Evolutionary conservation across 345 rosid genomes (phyloP).

Genomic region (Nasturtium officinale): DNA sequence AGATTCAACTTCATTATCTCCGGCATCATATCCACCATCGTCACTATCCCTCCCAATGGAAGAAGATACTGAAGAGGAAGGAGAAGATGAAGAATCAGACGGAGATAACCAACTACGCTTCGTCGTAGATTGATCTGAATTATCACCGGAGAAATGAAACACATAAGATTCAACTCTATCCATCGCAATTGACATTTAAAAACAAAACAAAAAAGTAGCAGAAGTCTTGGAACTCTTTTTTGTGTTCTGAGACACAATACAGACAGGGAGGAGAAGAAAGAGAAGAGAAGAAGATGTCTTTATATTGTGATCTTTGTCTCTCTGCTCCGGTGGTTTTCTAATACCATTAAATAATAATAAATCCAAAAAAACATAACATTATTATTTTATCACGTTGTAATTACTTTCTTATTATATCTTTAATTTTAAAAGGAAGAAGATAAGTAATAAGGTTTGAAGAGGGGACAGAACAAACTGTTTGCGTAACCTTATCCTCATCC

Average conservation of each 20-base stretch:
- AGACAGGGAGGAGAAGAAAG: background rate
- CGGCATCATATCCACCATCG: constrained; percentile 42
- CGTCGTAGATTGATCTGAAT: constrained; percentile 16
- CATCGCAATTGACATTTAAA: constrained; percentile 43
- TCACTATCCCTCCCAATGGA: constrained; percentile 71
- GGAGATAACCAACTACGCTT: constrained; percentile 21
- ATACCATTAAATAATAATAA: constrained; percentile 19
- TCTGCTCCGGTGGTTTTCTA: constrained; percentile 18
- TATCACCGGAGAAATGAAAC: constrained; percentile 27
- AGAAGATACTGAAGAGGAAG: constrained; percentile 49
- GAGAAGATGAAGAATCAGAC: constrained; percentile 33
- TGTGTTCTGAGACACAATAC: background rate
- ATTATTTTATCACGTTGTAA: constrained; percentile 30
- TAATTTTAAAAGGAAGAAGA: background rate
- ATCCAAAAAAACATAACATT: background rate
- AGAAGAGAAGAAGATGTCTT: constrained; percentile 38
- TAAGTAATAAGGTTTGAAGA: constrained; percentile 18
- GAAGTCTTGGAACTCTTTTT: background rate
- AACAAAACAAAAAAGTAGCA: background rate
- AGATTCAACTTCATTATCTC: constrained; percentile 65
- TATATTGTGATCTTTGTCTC: constrained; percentile 27
- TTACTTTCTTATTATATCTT: constrained; percentile 8
- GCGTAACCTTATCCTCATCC: constrained; percentile 40
- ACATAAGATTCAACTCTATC: constrained; percentile 42
- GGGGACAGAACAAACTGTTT: constrained; percentile 35